phyloP scores from a whole-genome alignment of 495 filamentous ascomycete species.

The Penicillium cosmopolitanum region DNA sequence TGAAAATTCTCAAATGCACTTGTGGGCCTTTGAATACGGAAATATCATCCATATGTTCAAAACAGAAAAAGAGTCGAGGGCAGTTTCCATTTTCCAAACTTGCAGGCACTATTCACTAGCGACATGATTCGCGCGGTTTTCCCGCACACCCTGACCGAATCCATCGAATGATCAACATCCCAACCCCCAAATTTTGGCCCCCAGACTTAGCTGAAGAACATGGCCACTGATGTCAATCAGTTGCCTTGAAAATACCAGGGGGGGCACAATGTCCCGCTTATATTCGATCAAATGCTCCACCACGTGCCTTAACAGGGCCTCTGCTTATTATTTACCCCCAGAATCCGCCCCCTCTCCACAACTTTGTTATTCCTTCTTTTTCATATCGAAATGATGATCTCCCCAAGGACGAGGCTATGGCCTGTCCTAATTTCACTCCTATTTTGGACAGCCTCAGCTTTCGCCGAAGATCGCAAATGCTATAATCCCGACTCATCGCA shows the following conservation, averaged over 20 bases:
- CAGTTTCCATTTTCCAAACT: neutral
- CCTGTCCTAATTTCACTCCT: neutral
- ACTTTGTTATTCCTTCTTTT: conserved; percentile 5
- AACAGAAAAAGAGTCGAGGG: neutral
- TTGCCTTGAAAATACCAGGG: neutral
- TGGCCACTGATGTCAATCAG: conserved; percentile 7
- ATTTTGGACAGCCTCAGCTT: neutral
- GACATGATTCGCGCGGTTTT: neutral
- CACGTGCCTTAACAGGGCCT: neutral
- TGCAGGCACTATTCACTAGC: neutral
- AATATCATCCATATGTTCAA: too few relatives aligned
- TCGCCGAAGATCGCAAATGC: conserved; percentile 15
- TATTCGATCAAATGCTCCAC: neutral
- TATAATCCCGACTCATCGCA: conserved; percentile 30
- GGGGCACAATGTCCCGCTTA: neutral
- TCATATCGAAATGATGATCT: neutral
- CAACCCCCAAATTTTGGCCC: neutral
- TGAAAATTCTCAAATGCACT: too few relatives aligned
- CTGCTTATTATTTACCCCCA: conserved; percentile 1
- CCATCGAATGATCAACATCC: neutral
- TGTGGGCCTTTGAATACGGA: too few relatives aligned
- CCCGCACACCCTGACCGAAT: neutral
- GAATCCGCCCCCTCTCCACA: neutral
- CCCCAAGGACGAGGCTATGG: neutral
- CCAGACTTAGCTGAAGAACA: neutral